These are phyloP conservation scores for Penicillium sp. DNA, from an alignment of 2,329 filamentous ascomycete genomes.

Conservation along the genomic window DNA sequence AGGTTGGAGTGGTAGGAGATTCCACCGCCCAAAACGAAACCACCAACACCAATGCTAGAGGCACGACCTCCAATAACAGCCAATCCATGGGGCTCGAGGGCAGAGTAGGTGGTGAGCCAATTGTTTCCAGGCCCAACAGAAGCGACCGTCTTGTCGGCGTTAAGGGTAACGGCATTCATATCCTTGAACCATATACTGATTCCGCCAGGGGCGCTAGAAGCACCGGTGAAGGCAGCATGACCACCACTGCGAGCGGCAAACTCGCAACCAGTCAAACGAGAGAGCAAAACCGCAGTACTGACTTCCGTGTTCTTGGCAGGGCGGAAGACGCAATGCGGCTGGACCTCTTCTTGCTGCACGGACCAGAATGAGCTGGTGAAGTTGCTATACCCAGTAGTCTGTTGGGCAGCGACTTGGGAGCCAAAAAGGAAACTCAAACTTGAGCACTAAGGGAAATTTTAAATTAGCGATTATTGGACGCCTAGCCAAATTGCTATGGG, in stretches of 20 bases:
- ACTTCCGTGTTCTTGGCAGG: conserved; percentile 32
- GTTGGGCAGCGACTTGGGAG: conserved; percentile 15
- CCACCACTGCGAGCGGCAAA: conserved; percentile 61
- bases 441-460: conserved; percentile 8
- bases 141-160: conserved; percentile 28
- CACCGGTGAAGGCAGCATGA: conserved; percentile 57
- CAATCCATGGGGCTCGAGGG: conserved; percentile 33
- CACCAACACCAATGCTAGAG: conserved; percentile 26
- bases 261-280: conserved; percentile 32
- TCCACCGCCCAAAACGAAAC: conserved; percentile 29
- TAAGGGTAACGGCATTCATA: conserved; percentile 32
- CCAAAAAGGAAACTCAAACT: conserved; percentile 18
- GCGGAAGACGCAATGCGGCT: conserved; percentile 38
- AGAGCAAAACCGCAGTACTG: conserved; percentile 34
- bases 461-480: not conserved
- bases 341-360: conserved; percentile 36
- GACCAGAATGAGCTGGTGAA: conserved; percentile 37
- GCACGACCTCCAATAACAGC: conserved; percentile 37
- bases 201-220: conserved; percentile 50
- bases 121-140: conserved; percentile 36
- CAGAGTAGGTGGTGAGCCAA: conserved; percentile 38
- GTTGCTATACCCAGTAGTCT: conserved; percentile 20
- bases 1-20: conserved; percentile 35
- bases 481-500: not conserved
- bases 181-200: conserved; percentile 37